phyloP scores from a whole-genome alignment of 305 asterid genomes.

The Solanum hybrid region DNA sequence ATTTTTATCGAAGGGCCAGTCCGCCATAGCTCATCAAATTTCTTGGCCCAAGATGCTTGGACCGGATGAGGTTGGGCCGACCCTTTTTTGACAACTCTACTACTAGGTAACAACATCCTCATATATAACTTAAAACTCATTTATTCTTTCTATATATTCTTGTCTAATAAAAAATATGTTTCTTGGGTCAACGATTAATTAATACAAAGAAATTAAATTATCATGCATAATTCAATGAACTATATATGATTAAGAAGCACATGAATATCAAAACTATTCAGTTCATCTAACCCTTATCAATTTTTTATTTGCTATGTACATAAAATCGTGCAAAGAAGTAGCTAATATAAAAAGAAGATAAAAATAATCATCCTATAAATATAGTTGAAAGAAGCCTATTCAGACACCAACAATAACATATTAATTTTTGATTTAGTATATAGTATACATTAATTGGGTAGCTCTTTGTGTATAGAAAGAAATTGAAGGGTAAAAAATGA shows the following conservation, averaged over 20 bases:
- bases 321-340: neutral
- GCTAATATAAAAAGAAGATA: neutral
- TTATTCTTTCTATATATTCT: neutral
- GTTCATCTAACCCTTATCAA: neutral
- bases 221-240: neutral
- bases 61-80: accelerated
- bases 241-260: neutral
- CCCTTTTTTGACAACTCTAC: neutral
- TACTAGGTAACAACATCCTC: neutral
- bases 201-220: neutral
- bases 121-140: neutral
- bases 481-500: neutral
- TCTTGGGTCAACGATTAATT: neutral
- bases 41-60: neutral
- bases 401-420: neutral
- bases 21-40: neutral
- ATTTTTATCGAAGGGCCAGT: too few species aligned
- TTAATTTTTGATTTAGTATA: neutral
- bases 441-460: neutral
- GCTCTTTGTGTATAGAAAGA: neutral
- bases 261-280: neutral
- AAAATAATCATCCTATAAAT: neutral
- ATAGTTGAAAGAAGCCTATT: neutral
- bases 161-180: neutral
- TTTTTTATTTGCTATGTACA: neutral